Percentiles rank a stretch among this genome's conserved stretches.
Evolutionary conservation across 768 basidiomycete genomes (phyloP).

Genomic region (Russula brevipes): DNA sequence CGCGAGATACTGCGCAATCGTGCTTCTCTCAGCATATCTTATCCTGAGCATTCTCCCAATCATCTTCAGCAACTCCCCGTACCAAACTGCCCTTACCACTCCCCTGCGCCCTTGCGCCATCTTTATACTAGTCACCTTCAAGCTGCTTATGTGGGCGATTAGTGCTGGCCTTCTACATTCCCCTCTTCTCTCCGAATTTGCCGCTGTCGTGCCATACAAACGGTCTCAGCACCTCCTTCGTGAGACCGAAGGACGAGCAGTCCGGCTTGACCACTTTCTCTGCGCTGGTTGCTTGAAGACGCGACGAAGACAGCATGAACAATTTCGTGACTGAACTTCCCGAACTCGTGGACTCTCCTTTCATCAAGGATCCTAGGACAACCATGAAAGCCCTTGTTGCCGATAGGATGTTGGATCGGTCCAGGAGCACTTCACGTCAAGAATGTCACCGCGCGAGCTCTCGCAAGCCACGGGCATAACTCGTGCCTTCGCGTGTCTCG

Average conservation of each 20-base stretch:
- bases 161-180: neutral
- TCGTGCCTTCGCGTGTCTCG: slow-evolving; percentile 4
- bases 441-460: slow-evolving; percentile 4
- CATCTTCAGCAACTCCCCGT: slow-evolving; percentile 7
- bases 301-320: slow-evolving; percentile 7
- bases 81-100: slow-evolving; percentile 14
- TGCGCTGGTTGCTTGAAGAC: slow-evolving; percentile 3
- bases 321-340: slow-evolving; percentile 8
- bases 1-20: neutral
- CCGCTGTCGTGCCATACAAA: neutral
- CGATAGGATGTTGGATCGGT: slow-evolving; percentile 6
- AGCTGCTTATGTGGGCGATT: neutral
- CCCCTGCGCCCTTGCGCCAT: slow-evolving; percentile 5
- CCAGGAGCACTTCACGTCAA: neutral
- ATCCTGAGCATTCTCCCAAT: slow-evolving; percentile 6
- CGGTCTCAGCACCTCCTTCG: slow-evolving; percentile 2
- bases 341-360: neutral
- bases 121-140: neutral
- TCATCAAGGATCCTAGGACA: neutral
- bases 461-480: neutral
- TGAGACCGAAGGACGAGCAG: neutral
- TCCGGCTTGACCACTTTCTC: neutral
- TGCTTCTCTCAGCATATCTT: slow-evolving; percentile 1
- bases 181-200: neutral
- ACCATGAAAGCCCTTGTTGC: slow-evolving; percentile 1